A percentile compares a stretch with the other conserved stretches of the same genome.
Evolutionary conservation across 2,329 filamentous ascomycete genomes (phyloP).

Genomic region (Colletotrichum musicola): DNA sequence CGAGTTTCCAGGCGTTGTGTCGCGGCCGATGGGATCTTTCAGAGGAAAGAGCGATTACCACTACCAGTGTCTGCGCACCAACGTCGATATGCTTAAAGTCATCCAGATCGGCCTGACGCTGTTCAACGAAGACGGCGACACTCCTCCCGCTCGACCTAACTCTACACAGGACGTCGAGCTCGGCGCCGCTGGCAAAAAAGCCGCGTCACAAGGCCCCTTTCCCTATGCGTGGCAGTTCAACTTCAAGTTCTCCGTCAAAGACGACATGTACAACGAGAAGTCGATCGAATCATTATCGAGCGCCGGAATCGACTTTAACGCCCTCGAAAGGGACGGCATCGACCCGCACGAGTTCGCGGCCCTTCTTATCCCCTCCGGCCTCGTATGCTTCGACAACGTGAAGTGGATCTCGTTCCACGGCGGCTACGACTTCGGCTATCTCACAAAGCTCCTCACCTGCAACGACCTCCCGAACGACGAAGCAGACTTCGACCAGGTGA

Average conservation of each 20-base stretch:
- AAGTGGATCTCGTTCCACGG: slow-evolving; percentile 98
- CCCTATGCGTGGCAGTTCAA: slow-evolving; percentile 99
- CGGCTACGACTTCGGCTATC: slow-evolving; percentile 97
- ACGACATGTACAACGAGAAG: slow-evolving; percentile 98
- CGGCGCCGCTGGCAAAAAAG: slow-evolving; percentile 54
- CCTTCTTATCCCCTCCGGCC: slow-evolving; percentile 89
- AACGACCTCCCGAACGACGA: slow-evolving; percentile 89
- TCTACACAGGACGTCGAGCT: slow-evolving; percentile 57
- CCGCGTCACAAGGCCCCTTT: slow-evolving; percentile 64
- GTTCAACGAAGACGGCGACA: slow-evolving; percentile 91
- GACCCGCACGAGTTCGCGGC: slow-evolving; percentile 90
- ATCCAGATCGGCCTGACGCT: slow-evolving; percentile 97
- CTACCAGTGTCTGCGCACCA: slow-evolving; percentile 96
- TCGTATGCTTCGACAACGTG: slow-evolving; percentile 88
- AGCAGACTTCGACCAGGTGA: slow-evolving; percentile 86
- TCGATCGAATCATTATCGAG: slow-evolving; percentile 92
- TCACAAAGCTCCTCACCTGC: slow-evolving; percentile 93
- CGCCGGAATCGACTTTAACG: slow-evolving; percentile 91
- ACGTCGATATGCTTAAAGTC: slow-evolving; percentile 96
- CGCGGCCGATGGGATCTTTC: slow-evolving; percentile 94
- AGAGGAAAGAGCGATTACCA: slow-evolving; percentile 97
- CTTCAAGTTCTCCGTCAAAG: slow-evolving; percentile 93
- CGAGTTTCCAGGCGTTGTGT: slow-evolving; percentile 97
- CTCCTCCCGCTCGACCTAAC: slow-evolving; percentile 78
- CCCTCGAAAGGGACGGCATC: slow-evolving; percentile 89